Conservation (phyloP, 108 stramenopile genomes). For the Discostella stelligeroides region DNA sequence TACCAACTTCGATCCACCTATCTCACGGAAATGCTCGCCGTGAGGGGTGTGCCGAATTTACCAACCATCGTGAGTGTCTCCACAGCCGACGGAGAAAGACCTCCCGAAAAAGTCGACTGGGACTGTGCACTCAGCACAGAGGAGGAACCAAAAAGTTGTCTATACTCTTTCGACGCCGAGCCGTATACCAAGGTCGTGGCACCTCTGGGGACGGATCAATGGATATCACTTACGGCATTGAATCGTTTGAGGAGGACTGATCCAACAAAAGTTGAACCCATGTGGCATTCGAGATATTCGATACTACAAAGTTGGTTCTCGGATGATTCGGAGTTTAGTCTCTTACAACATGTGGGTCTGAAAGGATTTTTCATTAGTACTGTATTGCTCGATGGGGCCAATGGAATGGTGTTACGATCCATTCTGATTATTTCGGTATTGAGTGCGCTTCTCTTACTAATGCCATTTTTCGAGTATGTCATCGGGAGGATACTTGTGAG, state of each 20-base stretch:
- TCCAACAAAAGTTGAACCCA: constrained; percentile 86
- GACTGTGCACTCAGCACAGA: constrained; percentile 81
- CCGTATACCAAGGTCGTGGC: constrained; percentile 79
- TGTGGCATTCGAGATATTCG: constrained; percentile 86
- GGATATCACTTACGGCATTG: constrained; percentile 73
- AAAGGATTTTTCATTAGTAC: constrained; percentile 65
- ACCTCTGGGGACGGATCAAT: constrained; percentile 65
- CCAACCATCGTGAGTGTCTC: constrained; percentile 58
- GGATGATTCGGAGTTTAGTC: constrained; percentile 57
- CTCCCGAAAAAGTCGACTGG: constrained; percentile 82
- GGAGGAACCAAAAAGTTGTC: constrained; percentile 69
- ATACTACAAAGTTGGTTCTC: constrained; percentile 76
- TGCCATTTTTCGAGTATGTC: constrained; percentile 69
- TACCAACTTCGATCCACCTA: constrained; percentile 71
- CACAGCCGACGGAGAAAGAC: constrained; percentile 60
- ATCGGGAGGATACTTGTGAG: constrained; percentile 60
- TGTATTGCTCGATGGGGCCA: constrained; percentile 58
- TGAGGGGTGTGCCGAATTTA: constrained; percentile 63
- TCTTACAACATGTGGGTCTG: constrained; percentile 69
- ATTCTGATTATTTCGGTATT: constrained; percentile 41
- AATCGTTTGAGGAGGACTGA: constrained; percentile 85
- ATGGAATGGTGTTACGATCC: constrained; percentile 52
- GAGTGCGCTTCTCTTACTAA: constrained; percentile 37
- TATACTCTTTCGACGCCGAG: constrained; percentile 82
- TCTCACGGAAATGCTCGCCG: constrained; percentile 71